Conservation (phyloP, 2,329 filamentous ascomycete species). For the Alternaria sp. region DNA sequence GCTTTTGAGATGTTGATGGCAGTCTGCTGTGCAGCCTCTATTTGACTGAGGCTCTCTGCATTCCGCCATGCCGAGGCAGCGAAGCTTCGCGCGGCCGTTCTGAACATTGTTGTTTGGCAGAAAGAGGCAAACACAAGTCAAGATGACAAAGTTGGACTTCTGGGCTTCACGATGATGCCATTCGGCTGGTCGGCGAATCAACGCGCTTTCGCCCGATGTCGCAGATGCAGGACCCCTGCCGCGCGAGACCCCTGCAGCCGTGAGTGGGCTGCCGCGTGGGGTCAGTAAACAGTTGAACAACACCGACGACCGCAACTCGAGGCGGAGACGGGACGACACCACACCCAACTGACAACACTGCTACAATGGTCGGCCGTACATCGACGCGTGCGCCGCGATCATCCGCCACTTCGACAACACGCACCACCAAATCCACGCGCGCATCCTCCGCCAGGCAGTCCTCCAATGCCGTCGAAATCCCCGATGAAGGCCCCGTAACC, state of each 20-base stretch:
- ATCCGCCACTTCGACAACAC: slow-evolving; percentile 48
- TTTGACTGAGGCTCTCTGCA: slow-evolving; percentile 56
- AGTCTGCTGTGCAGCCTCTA: slow-evolving; percentile 64
- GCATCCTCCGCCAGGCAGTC: slow-evolving; percentile 54
- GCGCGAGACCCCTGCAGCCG: slow-evolving; percentile 13
- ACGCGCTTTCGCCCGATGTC: slow-evolving; percentile 33
- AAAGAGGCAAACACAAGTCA: slow-evolving; percentile 5
- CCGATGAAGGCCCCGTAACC: slow-evolving; percentile 75
- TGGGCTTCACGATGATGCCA: slow-evolving; percentile 21
- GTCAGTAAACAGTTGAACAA: slow-evolving; percentile 20
- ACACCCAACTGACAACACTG: slow-evolving; percentile 15
- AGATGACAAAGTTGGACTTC: slow-evolving; percentile 1
- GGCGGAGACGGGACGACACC: slow-evolving; percentile 13
- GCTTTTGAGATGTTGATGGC: slow-evolving; percentile 78
- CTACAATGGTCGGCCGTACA: slow-evolving; percentile 57
- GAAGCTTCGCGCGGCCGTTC: slow-evolving; percentile 72
- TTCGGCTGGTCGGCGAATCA: slow-evolving; percentile 28
- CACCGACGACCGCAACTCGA: slow-evolving; percentile 16
- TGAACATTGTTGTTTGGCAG: slow-evolving; percentile 65
- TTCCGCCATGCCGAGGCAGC: slow-evolving; percentile 67
- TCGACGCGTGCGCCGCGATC: slow-evolving; percentile 53
- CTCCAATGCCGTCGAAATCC: slow-evolving; percentile 58
- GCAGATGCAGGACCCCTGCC: slow-evolving; percentile 26
- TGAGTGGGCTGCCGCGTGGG: slow-evolving; percentile 14
- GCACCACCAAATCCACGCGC: slow-evolving; percentile 56